Conservation (phyloP, 139 green algal species). For the Eudorina sp. region DNA sequence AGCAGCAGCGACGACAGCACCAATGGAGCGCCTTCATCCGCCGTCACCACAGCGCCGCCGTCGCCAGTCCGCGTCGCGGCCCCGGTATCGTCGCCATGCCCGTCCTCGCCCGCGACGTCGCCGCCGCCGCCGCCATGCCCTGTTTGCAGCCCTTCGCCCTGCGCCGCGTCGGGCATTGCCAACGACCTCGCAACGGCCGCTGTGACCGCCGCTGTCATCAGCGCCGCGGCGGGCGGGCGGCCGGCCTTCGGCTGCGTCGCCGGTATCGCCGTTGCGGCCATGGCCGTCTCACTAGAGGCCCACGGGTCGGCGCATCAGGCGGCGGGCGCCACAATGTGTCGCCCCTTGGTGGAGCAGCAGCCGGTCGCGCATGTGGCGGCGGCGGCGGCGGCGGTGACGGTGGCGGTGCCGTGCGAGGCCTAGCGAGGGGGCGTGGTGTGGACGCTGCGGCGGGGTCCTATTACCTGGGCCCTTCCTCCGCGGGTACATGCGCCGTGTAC, state of each 20-base stretch:
- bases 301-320: neutral
- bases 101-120: neutral
- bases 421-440: too few species aligned
- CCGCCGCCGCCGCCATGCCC: neutral
- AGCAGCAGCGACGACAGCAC: neutral
- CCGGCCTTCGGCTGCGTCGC: conserved; percentile 23
- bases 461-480: too few species aligned
- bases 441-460: too few species aligned
- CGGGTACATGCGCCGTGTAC: too few species aligned
- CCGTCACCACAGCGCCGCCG: neutral
- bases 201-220: neutral
- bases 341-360: too few species aligned
- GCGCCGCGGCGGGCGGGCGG: neutral
- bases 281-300: neutral
- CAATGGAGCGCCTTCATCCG: neutral
- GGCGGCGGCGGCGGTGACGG: too few species aligned
- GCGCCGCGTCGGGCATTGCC: neutral
- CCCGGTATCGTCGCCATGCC: neutral
- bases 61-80: neutral
- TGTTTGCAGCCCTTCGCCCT: neutral
- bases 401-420: too few species aligned
- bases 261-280: conserved; percentile 4
- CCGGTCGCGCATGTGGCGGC: too few species aligned
- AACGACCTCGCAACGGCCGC: neutral
- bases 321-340: too few species aligned